Evolutionary conservation across 345 rosid species (phyloP).

Genomic region (Microcos paniculata): DNA sequence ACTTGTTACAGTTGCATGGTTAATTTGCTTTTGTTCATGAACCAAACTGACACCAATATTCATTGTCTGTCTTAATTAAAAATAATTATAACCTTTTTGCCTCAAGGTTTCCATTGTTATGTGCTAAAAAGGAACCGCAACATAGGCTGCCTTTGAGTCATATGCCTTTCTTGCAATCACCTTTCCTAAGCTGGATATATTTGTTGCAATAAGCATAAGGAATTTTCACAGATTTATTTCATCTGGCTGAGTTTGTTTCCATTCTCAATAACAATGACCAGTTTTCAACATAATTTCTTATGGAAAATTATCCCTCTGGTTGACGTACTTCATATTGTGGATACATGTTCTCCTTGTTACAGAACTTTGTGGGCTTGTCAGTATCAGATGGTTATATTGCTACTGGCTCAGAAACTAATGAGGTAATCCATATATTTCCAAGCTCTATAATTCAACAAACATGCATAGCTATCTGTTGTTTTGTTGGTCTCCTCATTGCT

Average conservation of each 20-base stretch:
- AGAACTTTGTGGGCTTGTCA: slow-evolving; percentile 96
- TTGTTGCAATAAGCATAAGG: not conserved
- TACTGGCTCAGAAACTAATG: slow-evolving; percentile 96
- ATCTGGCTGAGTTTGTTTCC: not conserved
- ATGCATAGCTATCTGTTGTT: not conserved
- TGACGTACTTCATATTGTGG: not conserved
- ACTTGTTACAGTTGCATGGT: not conserved
- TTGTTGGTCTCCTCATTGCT: not conserved
- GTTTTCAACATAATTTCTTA: not conserved
- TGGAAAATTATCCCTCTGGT: not conserved
- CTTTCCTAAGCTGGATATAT: not conserved
- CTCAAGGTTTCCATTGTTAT: not conserved
- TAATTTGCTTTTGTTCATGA: not conserved
- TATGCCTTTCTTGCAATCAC: not conserved
- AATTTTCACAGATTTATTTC: not conserved
- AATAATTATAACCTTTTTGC: not conserved
- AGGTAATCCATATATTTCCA: slow-evolving; percentile 48
- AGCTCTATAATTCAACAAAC: not conserved
- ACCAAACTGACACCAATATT: not conserved
- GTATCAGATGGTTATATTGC: slow-evolving; percentile 96
- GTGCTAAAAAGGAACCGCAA: not conserved
- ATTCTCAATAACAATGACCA: not conserved
- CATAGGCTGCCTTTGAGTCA: not conserved
- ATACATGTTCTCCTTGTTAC: slow-evolving; percentile 29
- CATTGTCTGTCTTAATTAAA: not conserved